phyloP scores from a whole-genome alignment of 108 stramenopile species.

The Cyclostephanos invisitatus region DNA sequence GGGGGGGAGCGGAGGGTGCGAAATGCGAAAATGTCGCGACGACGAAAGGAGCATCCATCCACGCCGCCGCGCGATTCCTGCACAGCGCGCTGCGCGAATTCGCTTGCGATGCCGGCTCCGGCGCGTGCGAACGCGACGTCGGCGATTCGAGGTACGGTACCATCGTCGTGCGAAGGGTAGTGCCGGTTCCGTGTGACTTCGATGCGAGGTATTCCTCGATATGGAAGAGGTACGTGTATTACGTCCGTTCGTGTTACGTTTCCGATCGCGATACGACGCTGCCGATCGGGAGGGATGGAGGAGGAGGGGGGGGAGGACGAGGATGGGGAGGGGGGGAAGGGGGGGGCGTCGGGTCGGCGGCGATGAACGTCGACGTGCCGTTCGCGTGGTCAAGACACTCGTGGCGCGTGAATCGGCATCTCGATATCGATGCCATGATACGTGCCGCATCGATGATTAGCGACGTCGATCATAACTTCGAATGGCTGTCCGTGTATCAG shows the following conservation, averaged over 20 bases:
- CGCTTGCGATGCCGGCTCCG: too few relatives aligned
- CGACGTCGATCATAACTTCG: conserved; percentile 32
- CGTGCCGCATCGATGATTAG: conserved; percentile 25
- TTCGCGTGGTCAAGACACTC: conserved; percentile 30
- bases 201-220: conserved; percentile 33
- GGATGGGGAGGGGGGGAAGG: too few relatives aligned
- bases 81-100: conserved; percentile 19
- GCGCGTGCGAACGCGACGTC: too few relatives aligned
- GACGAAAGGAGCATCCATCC: too few relatives aligned
- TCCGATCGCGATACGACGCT: too few relatives aligned
- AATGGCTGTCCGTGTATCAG: conserved; percentile 35
- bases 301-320: too few relatives aligned
- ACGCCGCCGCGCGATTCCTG: not conserved
- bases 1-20: too few relatives aligned
- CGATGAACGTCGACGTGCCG: conserved; percentile 3
- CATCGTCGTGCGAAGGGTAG: conserved; percentile 16
- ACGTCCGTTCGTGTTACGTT: too few relatives aligned
- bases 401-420: conserved; percentile 15
- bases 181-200: conserved; percentile 27
- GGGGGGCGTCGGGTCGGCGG: not conserved
- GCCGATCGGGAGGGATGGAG: too few relatives aligned
- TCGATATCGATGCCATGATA: conserved; percentile 26
- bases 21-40: too few relatives aligned
- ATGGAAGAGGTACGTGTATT: conserved; percentile 40
- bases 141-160: conserved; percentile 17